phyloP scores from a whole-genome alignment of 2,329 filamentous ascomycete genomes.

The Aspergillus arachidicola region DNA sequence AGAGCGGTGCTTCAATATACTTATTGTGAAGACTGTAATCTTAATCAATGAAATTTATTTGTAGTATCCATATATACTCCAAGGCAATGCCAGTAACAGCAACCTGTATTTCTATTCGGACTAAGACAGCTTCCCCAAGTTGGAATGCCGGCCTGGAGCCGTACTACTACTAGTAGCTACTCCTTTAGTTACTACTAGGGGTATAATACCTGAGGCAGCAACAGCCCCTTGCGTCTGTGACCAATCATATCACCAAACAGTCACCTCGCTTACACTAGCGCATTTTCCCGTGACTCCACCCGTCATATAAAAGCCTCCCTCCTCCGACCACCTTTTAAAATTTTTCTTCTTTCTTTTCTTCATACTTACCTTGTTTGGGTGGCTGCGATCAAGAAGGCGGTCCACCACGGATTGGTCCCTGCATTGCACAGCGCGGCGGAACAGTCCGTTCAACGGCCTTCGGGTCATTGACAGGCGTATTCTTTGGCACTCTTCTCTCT shows the following conservation, averaged over 20 bases:
- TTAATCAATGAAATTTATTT: background rate
- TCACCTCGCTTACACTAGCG: slow-evolving; percentile 26
- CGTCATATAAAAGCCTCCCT: slow-evolving; percentile 21
- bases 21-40: background rate
- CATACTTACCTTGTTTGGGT: slow-evolving; percentile 57
- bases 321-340: slow-evolving; percentile 31
- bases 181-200: too few species aligned
- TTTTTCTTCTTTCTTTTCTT: slow-evolving; percentile 48
- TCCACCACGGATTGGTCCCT: slow-evolving; percentile 52
- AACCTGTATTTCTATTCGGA: too few species aligned
- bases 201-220: background rate
- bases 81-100: background rate
- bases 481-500: slow-evolving; percentile 46
- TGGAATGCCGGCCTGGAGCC: too few species aligned
- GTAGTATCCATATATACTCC: background rate
- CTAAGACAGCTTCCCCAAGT: background rate
- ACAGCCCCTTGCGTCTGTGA: background rate
- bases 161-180: too few species aligned
- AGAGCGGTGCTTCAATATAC: background rate
- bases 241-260: slow-evolving; percentile 7
- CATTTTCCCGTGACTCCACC: background rate
- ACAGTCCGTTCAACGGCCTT: slow-evolving; percentile 52
- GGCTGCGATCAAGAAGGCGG: slow-evolving; percentile 51
- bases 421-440: slow-evolving; percentile 62
- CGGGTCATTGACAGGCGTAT: slow-evolving; percentile 53